phyloP scores from a whole-genome alignment of 75 land plant species.

The Isoetes taiwanensis region DNA sequence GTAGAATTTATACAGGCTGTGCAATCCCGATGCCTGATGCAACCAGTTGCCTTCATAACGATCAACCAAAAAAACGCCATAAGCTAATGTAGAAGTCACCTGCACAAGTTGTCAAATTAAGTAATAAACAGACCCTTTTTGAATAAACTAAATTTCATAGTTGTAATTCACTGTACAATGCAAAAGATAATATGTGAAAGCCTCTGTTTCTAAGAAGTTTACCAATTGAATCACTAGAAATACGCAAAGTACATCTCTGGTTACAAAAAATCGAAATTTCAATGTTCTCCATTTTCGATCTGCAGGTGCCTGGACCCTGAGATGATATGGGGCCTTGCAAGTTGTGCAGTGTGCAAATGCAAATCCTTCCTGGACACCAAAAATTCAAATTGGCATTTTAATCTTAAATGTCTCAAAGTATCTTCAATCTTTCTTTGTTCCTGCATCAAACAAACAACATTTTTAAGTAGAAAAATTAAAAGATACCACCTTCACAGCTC shows the following conservation, averaged over 20 bases:
- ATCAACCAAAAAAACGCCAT: slow-evolving; percentile 61
- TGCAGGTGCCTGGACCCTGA: slow-evolving; percentile 78
- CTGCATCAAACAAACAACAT: background rate
- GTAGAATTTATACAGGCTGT: slow-evolving; percentile 59
- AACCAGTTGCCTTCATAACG: slow-evolving; percentile 49
- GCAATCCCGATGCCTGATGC: slow-evolving; percentile 64
- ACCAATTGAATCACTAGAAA: slow-evolving; percentile 81
- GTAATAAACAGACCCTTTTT: background rate
- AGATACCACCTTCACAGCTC: slow-evolving; percentile 54
- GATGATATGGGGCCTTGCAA: slow-evolving; percentile 83
- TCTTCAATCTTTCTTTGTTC: background rate
- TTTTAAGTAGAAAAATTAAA: background rate
- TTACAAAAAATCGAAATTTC: slow-evolving; percentile 92
- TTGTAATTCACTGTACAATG: no score
- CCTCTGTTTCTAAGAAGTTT: slow-evolving; percentile 5
- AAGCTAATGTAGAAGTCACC: slow-evolving; percentile 69
- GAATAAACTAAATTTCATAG: background rate
- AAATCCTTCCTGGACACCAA: slow-evolving; percentile 97
- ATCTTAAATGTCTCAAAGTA: background rate
- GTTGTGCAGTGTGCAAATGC: slow-evolving; percentile 95
- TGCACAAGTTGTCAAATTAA: slow-evolving; percentile 16
- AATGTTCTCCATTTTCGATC: slow-evolving; percentile 90
- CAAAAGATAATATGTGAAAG: background rate
- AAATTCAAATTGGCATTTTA: background rate
- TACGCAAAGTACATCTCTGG: slow-evolving; percentile 79